phyloP scores from a whole-genome alignment of 768 basidiomycete species.

The Calocera cornea region DNA sequence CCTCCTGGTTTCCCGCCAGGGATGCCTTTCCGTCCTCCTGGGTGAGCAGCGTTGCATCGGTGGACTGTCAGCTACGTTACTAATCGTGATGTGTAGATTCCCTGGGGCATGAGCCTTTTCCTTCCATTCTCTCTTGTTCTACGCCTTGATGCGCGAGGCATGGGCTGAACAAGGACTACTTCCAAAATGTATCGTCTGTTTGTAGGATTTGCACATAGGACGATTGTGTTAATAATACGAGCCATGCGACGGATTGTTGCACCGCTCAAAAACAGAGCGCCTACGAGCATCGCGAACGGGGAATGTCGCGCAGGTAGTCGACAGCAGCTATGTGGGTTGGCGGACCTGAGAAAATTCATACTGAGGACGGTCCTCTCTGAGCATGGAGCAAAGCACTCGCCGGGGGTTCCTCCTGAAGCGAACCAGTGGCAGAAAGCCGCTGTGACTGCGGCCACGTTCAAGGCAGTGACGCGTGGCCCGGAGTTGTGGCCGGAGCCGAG shows the following conservation, averaged over 20 bases:
- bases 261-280: too few species aligned
- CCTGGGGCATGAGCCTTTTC: not conserved
- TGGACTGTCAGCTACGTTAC: not conserved
- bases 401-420: too few species aligned
- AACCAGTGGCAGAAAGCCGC: too few species aligned
- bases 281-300: too few species aligned
- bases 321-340: too few species aligned
- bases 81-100: not conserved
- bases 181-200: not conserved
- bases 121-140: not conserved
- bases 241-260: not conserved
- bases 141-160: not conserved
- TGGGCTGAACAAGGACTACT: not conserved
- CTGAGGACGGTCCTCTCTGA: too few species aligned
- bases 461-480: not conserved
- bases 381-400: too few species aligned
- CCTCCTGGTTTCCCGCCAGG: slow-evolving; percentile 75
- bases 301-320: too few species aligned
- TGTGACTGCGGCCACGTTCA: not conserved
- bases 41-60: slow-evolving; percentile 24
- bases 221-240: not conserved
- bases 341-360: too few species aligned
- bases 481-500: not conserved
- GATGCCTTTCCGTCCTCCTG: slow-evolving; percentile 65
- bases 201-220: not conserved